Percentiles rank a stretch among this genome's conserved stretches.
Conservation (phyloP, 1,139 yeast species). For the Yamadazyma buinensis region DNA sequence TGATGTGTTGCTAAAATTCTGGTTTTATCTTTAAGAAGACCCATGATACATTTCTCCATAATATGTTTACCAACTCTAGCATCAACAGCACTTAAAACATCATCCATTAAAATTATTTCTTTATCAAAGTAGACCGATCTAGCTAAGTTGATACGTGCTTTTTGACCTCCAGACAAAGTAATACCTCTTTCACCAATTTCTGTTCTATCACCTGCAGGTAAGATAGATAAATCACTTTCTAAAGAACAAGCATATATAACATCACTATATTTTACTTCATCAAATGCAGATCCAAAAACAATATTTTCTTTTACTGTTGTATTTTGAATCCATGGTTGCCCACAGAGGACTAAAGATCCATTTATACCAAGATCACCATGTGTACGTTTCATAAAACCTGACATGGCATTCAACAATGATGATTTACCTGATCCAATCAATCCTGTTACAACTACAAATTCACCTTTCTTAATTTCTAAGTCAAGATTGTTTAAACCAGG, state of each 20-base stretch:
- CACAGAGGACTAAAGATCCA: constrained; percentile 45
- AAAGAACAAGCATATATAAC: constrained; percentile 37
- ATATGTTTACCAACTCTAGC: constrained; percentile 47
- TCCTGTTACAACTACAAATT: constrained; percentile 67
- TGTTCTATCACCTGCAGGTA: constrained; percentile 43
- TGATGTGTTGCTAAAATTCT: constrained; percentile 48
- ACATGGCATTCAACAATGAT: constrained; percentile 49
- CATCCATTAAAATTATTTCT: constrained; percentile 42
- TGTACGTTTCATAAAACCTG: constrained; percentile 52
- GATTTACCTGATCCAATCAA: constrained; percentile 72
- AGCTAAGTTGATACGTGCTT: constrained; percentile 45
- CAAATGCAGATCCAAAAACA: constrained; percentile 27
- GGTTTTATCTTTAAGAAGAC: constrained; percentile 32
- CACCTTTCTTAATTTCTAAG: constrained; percentile 49
- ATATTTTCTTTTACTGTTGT: constrained; percentile 39
- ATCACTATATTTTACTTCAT: constrained; percentile 24
- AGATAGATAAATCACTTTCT: constrained; percentile 32
- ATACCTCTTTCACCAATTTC: constrained; percentile 50
- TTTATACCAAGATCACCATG: constrained; percentile 35
- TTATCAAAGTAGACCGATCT: constrained; percentile 40
- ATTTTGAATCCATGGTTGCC: constrained; percentile 50
- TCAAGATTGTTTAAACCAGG: constrained; percentile 37
- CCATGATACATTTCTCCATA: constrained; percentile 36
- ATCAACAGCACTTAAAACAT: constrained; percentile 48
- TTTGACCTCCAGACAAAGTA: constrained; percentile 48